Conservation (phyloP, 1,139 yeast genomes). For the Suhomyces coccinellae region DNA sequence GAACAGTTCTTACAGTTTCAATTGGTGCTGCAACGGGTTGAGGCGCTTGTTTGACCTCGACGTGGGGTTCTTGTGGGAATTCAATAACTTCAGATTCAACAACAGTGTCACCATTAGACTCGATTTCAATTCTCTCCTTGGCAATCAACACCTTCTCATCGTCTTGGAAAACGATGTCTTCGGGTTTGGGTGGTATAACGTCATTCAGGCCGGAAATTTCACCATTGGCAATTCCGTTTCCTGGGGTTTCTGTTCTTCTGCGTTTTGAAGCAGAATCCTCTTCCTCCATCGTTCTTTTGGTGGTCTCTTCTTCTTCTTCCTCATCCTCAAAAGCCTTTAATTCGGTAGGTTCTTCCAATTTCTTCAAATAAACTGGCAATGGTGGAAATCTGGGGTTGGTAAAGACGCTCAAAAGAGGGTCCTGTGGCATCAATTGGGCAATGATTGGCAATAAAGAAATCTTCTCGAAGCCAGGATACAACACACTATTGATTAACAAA, state of each 20-base stretch:
- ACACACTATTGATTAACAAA: conserved; percentile 52
- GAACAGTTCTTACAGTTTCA: not conserved
- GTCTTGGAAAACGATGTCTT: conserved; percentile 15
- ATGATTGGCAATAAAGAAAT: conserved; percentile 74
- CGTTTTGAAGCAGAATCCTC: conserved; percentile 8
- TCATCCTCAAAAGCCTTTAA: conserved; percentile 19
- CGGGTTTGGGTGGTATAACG: not conserved
- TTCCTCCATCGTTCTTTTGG: conserved; percentile 12
- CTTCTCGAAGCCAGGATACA: conserved; percentile 65
- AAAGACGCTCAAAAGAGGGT: conserved; percentile 51
- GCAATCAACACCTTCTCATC: conserved; percentile 3
- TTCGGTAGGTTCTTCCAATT: conserved; percentile 10
- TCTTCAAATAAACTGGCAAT: conserved; percentile 39
- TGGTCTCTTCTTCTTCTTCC: conserved; percentile 21
- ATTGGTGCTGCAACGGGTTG: not conserved
- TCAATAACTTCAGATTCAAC: conserved; percentile 11
- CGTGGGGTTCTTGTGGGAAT: conserved; percentile 6
- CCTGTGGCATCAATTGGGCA: conserved; percentile 45
- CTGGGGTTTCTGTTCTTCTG: conserved; percentile 6
- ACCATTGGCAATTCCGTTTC: not conserved
- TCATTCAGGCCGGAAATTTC: conserved; percentile 1
- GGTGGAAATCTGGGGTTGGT: conserved; percentile 82
- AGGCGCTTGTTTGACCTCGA: not conserved
- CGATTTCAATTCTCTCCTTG: not conserved
- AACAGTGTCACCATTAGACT: not conserved